Evolutionary conservation across 2,329 filamentous ascomycete species (phyloP), one percentile per base, ranked within the genome.

Genomic region (Thielaviopsis populi): DNA sequence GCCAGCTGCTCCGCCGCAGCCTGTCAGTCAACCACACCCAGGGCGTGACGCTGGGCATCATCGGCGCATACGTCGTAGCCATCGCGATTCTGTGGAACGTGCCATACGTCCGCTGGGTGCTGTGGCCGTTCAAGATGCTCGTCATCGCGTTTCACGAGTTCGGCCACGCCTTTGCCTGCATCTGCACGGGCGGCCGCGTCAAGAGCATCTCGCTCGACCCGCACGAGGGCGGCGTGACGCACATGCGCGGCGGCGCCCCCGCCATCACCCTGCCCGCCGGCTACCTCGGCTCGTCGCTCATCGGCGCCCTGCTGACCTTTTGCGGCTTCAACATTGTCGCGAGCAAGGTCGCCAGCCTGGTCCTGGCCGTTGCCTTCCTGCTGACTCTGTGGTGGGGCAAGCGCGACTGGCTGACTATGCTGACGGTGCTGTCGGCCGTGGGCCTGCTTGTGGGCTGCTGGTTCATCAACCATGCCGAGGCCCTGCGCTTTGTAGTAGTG

Each of bases 111-210:
- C 79, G 82, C 64, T 86, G 83, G 79, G 78, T 86, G 1, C 75
- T 91, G 42, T 91, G 87, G 87, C 88, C 88, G 3, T 91, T 91
- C 77, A 91, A 91, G 84, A 90, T 91, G 87, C 80, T 91, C 22
- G 86, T 89, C 61, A 91, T 91, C 68, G 88, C 88, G 43, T 91
- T 91, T 73, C 88, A 91, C 74, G 88, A 91, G 69, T 85, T 91
- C 70, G 83, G 86, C 13, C 88, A 91, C 73, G 88, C 88, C 59
- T 81, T 89, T 69, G 83, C 83, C 1, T 86, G 86, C 46, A 80
- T 85, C 67, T 81, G 84, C 66, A 91, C 88, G 0, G 88, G 88
- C 63, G 88, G 88, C 3, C 79, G 77, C 63, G 88, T 91, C 68
- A 83, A 89, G 71, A 86, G 83, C 46, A 90, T 91, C 70, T 85